Percentiles rank a stretch among this genome's conserved stretches.
These are phyloP conservation scores for Cercospora berteroae DNA, from an alignment of 2,329 filamentous ascomycete species.

Conservation along the genomic window DNA sequence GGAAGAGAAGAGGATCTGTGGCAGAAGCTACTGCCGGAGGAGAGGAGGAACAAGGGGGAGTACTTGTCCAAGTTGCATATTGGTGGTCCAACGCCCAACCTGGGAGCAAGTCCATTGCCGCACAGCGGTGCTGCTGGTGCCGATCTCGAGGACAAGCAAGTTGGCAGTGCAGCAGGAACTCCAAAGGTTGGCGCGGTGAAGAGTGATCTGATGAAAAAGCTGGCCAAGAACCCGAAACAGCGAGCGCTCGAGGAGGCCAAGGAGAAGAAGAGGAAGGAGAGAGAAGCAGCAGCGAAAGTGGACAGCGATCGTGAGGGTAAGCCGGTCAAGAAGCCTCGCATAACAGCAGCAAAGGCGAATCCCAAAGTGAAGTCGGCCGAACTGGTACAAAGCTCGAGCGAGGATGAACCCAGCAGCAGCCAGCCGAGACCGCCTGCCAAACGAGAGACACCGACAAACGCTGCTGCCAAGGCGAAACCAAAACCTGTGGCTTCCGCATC, in stretches of 20 bases:
- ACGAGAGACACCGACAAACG: conserved; percentile 17
- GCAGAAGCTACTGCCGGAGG: conserved; percentile 60
- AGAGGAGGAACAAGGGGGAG: conserved; percentile 62
- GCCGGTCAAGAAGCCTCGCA: conserved; percentile 31
- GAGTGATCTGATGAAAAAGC: conserved; percentile 19
- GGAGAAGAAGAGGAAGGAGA: conserved; percentile 47
- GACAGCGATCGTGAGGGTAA: conserved; percentile 32
- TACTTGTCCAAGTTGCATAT: conserved; percentile 60
- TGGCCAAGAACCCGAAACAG: conserved; percentile 43
- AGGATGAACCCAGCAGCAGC: conserved; percentile 36
- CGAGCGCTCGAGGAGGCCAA: conserved; percentile 43
- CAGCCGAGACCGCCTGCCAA: conserved; percentile 24
- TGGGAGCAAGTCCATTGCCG: conserved; percentile 33
- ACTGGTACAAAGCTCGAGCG: conserved; percentile 52
- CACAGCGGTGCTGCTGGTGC: conserved; percentile 17
- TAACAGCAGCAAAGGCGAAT: conserved; percentile 37
- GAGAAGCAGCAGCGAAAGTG: conserved; percentile 36
- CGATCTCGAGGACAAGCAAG: conserved; percentile 21
- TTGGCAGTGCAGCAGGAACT: conserved; percentile 28
- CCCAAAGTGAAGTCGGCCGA: conserved; percentile 54
- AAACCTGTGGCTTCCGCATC: conserved; percentile 19
- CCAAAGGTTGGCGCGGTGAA: conserved; percentile 28
- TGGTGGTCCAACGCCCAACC: conserved; percentile 35
- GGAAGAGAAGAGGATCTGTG: conserved; percentile 60
- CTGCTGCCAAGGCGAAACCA: conserved; percentile 23